These are phyloP conservation scores for Fusarium oxysporum DNA, from an alignment of 2,329 filamentous ascomycete genomes.

Conservation along the genomic window DNA sequence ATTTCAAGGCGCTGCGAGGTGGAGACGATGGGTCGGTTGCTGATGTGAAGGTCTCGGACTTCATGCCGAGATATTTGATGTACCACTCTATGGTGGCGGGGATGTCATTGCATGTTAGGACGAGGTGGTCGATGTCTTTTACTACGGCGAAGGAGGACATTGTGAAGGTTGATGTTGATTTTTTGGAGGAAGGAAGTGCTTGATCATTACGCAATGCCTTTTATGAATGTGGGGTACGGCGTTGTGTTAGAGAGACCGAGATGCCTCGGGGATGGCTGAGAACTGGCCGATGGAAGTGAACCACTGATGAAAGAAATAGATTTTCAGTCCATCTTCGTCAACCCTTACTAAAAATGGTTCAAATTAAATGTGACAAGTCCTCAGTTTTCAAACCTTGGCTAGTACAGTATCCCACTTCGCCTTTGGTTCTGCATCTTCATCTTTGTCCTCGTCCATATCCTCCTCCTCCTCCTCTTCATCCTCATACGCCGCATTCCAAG, in stretches of 20 bases:
- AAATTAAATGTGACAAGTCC: too few relatives aligned
- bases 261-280: background rate
- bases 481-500: background rate
- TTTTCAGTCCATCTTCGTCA: too few relatives aligned
- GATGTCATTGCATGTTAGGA: constrained; percentile 67
- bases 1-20: constrained; percentile 63
- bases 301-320: accelerated
- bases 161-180: background rate
- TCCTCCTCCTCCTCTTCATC: background rate
- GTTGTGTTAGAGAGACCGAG: background rate
- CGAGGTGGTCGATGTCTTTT: constrained; percentile 68
- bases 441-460: background rate
- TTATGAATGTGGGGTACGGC: background rate
- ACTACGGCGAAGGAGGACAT: constrained; percentile 46
- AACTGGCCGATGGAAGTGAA: background rate
- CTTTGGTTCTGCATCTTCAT: background rate
- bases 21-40: constrained; percentile 47
- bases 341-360: accelerated
- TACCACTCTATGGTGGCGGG: constrained; percentile 65
- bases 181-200: background rate
- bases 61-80: constrained; percentile 67
- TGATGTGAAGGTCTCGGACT: constrained; percentile 62
- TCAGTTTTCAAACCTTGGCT: accelerated
- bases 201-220: background rate
- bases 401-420: background rate